Base-by-base conservation (phyloP, 2,329 filamentous ascomycete species). In the Phialophora tarda region DNA sequence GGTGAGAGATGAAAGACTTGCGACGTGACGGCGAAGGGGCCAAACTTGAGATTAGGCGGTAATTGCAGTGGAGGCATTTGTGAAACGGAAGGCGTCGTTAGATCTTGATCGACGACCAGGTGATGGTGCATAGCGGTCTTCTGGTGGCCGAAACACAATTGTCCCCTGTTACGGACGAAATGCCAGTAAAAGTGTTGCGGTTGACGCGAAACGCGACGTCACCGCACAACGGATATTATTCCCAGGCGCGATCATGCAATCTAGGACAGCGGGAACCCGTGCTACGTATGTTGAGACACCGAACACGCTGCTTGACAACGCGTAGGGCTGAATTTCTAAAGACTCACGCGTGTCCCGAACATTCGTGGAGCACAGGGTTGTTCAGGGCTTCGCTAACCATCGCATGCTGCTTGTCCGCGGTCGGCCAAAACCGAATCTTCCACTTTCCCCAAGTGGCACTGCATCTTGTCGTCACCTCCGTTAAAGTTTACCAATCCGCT, bases 1-100 rank as follows among this genome's bases (percentile, higher is more conserved):
- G 86, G 84, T 1, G 93, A 96, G 71, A 84, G 83, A 78, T 96
- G 87, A 82, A 98, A 98, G 81, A 97, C 92, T 91, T 97, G 91
- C 21, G 86, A 82, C 12, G 91, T 91, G 62, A 96, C 90, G 65
- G 91, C 82, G 75, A 91, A 93, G 8, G 88, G 85, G 14, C 92
- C 91, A 75, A 96, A 95, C 74, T 87, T 83, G 72, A 94, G 81
- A 17, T 69, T 71, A 2, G 70, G 65, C 34, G 70, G 68, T 6
- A 73, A 55, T 34, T 64, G 64, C 24, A 70, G 58, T 5, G 63
- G 67, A 30, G 70, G 69, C 64, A 71, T 69, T 41, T 41, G 26
- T 26, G 59, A 48, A 4, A 48, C 26, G 14, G 59, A 24, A 30
- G 59, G 28, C 14, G 59, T 30, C 10, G 26, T 55, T 21, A 8